Evolutionary conservation across 108 stramenopile genomes (phyloP), one percentile per base, ranked within the genome.

Genomic region (Fragilaria crotonensis): DNA sequence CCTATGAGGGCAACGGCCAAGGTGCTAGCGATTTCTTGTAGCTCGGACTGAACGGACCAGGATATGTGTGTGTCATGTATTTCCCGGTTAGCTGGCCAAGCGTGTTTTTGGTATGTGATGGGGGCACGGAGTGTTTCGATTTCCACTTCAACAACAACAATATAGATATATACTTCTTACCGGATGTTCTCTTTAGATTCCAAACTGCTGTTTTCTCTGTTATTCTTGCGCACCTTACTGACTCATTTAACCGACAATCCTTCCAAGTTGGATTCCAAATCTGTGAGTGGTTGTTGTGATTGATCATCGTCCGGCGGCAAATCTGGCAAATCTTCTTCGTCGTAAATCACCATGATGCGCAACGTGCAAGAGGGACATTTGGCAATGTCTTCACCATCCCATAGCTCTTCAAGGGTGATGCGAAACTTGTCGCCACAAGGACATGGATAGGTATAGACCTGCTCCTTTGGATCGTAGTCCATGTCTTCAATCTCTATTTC

Each of bases 401-500:
- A 84, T 11, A 98, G 66, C 32, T 96, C 97, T 62, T 96, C 94
- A 5, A 98, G 65, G 3, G 83, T 70, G 21, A 98, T 95, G 33
- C 75, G 73, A 67, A 98, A 98, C 45, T 67, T 81, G 50, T 98
- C 97, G 1, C 97, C 97, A 57, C 97, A 98, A 0, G 97, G 97
- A 69, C 97, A 98, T n/a, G 84, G 95, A 58, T 98, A 98, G 30
- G 80, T 80, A 72, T 95, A 98, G 45, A 71, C 70, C 63, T 74
- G 66, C 25, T 75, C 76, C 0, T 63, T 62, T 22, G 79, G 82
- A 50, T 96, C 91, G 77, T 85, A 98, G 14, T 65, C 71, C 83
- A 98, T 94, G 56, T 98, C 95, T 62, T 90, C 95, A 57, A 98
- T 81, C 63, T 89, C 88, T 33, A 98, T 84, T 76, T 98, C 97